phyloP scores from a whole-genome alignment of 352 stramenopile species.

The Phytophthora megakarya region DNA sequence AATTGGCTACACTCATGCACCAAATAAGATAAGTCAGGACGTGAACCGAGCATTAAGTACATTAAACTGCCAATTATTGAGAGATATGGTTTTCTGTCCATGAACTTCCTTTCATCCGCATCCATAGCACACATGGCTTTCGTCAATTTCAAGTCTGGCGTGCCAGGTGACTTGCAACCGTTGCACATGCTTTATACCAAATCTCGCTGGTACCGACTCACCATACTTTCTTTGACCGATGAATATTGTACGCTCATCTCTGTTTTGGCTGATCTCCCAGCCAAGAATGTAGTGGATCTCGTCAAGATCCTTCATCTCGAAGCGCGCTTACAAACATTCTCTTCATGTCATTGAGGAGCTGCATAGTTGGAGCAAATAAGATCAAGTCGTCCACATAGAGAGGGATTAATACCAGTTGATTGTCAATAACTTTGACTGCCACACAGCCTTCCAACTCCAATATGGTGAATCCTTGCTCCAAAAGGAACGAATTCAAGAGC shows the following conservation, averaged over 20 bases:
- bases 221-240: slow-evolving; percentile 27
- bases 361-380: slow-evolving; percentile 25
- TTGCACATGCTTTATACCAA: slow-evolving; percentile 24
- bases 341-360: slow-evolving; percentile 17
- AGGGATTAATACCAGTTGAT: slow-evolving; percentile 18
- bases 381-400: slow-evolving; percentile 36
- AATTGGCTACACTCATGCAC: slow-evolving; percentile 18
- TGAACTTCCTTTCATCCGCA: slow-evolving; percentile 10
- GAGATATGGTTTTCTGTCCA: slow-evolving; percentile 5
- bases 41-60: slow-evolving; percentile 1
- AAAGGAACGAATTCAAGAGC: slow-evolving; percentile 17
- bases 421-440: slow-evolving; percentile 18
- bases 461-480: slow-evolving; percentile 14
- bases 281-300: slow-evolving; percentile 30
- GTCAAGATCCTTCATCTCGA: slow-evolving; percentile 30
- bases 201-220: slow-evolving; percentile 15
- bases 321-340: slow-evolving; percentile 13
- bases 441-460: slow-evolving; percentile 30
- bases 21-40: slow-evolving; percentile 5
- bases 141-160: slow-evolving; percentile 19
- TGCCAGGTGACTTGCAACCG: slow-evolving; percentile 12
- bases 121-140: too few relatives aligned
- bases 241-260: slow-evolving; percentile 9
- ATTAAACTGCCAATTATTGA: slow-evolving; percentile 5
- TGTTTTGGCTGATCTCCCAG: slow-evolving; percentile 24